phyloP scores from a whole-genome alignment of 2,329 filamentous ascomycete genomes.

The Neocatenulostroma microsporum region DNA sequence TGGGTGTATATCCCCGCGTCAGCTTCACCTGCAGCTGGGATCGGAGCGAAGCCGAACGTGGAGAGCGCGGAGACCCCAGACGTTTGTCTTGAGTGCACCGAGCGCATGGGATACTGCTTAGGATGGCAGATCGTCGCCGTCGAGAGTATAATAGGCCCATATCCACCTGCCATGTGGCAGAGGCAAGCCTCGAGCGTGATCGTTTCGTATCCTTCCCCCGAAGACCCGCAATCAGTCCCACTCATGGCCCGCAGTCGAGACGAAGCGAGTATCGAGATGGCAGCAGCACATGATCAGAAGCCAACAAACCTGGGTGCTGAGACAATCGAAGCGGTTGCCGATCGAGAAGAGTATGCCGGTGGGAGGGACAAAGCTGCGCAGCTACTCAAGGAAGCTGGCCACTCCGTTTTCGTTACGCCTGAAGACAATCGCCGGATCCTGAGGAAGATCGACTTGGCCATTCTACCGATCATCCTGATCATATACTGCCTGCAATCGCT shows the following conservation, averaged over 20 bases:
- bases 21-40: too few relatives aligned
- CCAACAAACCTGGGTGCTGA: slow-evolving; percentile 14
- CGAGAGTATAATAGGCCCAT: neutral
- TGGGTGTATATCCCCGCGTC: too few relatives aligned
- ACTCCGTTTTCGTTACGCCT: slow-evolving; percentile 42
- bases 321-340: slow-evolving; percentile 15
- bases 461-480: slow-evolving; percentile 49
- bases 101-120: too few relatives aligned
- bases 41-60: too few relatives aligned
- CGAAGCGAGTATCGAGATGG: slow-evolving; percentile 17
- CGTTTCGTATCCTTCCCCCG: neutral
- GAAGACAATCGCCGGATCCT: slow-evolving; percentile 48
- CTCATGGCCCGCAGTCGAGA: slow-evolving; percentile 5
- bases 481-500: slow-evolving; percentile 58
- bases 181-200: too few relatives aligned
- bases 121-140: neutral
- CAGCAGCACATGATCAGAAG: slow-evolving; percentile 13
- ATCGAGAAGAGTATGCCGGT: slow-evolving; percentile 11
- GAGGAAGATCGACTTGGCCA: slow-evolving; percentile 43
- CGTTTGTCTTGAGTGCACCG: too few relatives aligned
- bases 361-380: slow-evolving; percentile 43
- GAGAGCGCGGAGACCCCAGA: too few relatives aligned
- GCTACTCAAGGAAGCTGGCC: slow-evolving; percentile 40
- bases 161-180: too few relatives aligned
- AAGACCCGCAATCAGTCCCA: slow-evolving; percentile 8